phyloP scores from a whole-genome alignment of 1,284 basidiomycete species.

The Sanghuangporus baumii region DNA sequence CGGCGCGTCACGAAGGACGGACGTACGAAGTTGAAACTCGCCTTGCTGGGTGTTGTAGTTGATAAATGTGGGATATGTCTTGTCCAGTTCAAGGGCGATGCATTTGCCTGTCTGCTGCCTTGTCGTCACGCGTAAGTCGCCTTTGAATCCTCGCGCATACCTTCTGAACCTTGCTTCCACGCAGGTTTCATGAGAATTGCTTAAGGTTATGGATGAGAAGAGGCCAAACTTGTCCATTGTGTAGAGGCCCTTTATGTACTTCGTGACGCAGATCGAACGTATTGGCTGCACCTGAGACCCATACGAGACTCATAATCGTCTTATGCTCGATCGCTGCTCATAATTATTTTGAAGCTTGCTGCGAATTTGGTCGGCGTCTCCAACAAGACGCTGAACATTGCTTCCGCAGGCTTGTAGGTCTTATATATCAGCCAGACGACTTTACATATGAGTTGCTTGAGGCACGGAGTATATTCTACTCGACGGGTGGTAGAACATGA shows the following conservation, averaged over 20 bases:
- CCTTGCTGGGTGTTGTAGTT: constrained; percentile 65
- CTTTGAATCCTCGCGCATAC: not conserved
- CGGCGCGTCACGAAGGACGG: constrained; percentile 65
- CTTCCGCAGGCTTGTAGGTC: constrained; percentile 18
- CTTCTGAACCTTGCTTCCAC: not conserved
- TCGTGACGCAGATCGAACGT: not conserved
- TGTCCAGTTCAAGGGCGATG: constrained; percentile 63
- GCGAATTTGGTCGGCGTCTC: constrained; percentile 20
- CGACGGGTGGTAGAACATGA: too few relatives aligned
- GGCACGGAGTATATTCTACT: too few relatives aligned
- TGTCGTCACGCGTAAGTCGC: constrained; percentile 64
- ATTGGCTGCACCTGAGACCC: not conserved
- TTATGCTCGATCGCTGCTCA: not conserved
- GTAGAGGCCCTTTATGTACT: constrained; percentile 4
- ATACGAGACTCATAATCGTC: not conserved
- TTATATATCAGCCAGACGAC: constrained; percentile 8
- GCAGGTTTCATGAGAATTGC: constrained; percentile 18
- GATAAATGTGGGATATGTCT: constrained; percentile 80
- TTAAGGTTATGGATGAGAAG: constrained; percentile 12
- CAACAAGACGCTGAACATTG: constrained; percentile 20
- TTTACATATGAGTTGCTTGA: too few relatives aligned
- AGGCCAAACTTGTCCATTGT: constrained; percentile 17
- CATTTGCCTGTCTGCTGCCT: constrained; percentile 52
- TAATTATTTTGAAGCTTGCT: constrained; percentile 15
- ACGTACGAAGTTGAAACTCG: constrained; percentile 72